Evolutionary conservation across 192 early-diverging fungal species (phyloP), one percentile per base, ranked within the genome.

Genomic region (Linderina pennispora): DNA sequence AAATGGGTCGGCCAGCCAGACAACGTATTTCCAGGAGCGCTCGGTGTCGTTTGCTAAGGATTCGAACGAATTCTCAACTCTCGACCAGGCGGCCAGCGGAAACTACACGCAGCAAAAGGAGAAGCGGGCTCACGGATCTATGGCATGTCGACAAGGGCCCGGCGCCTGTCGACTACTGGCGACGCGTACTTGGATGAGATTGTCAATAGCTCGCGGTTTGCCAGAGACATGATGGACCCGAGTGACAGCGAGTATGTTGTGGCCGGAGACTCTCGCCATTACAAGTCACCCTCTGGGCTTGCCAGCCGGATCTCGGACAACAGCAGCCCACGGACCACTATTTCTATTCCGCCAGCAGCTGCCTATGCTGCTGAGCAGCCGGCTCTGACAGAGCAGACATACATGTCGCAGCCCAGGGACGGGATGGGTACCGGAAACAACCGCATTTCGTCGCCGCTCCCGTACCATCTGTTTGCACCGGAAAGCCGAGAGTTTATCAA

Each of bases 181-280:
- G 66, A 69, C 21, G 50, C 50, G 14, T 58, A 58, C 18, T 39
- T 69, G 32, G 66, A 69, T 51, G 62, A 57, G 28, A 62, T 69
- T 19, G 48, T 69, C 13, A 69, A 69, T 14, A 69, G 66, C 55
- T 62, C 66, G 36, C 50, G 59, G 7, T 69, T 69, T 54, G 66
- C 66, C 15, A 48, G 50, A 4, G 66, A 69, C 8, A 28, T 69
- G 4, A 45, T 65, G 49, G 62, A 62, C 19, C 36, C 37, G 15
- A 50, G 43, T 5, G 48, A 60, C 7, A 40, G 48, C 33, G 47
- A 67, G 8, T 38, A 25, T 22, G 58, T 68, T 47, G 57, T 56
- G 24, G 65, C 58, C 10, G 53, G 57, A 13, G 45, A 50, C n/a
- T 2, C 42, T n/a, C 23, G 35, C 3, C 36, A 33, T 3, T 41